Evolutionary conservation across 73 alveolate species (phyloP).

Genomic region (Strombidium stylifer): DNA sequence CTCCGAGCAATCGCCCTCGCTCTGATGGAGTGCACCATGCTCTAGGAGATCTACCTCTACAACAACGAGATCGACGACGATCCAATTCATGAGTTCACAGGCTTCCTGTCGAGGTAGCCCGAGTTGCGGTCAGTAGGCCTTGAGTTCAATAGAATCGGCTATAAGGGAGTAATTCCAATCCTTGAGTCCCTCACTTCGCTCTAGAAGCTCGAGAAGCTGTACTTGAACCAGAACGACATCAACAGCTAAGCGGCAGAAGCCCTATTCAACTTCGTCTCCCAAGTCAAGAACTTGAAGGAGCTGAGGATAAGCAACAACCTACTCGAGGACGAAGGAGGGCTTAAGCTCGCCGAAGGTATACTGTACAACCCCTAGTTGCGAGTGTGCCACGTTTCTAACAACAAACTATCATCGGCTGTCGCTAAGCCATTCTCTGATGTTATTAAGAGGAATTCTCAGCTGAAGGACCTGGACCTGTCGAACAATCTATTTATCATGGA

Average conservation of each 20-base stretch:
- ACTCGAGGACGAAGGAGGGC: slow-evolving; percentile 52
- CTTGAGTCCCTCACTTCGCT: slow-evolving; percentile 1
- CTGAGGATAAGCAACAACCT: slow-evolving; percentile 41
- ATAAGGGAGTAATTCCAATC: slow-evolving; percentile 41
- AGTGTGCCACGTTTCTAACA: slow-evolving; percentile 31
- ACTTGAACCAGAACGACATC: slow-evolving; percentile 47
- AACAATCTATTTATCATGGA: slow-evolving; percentile 52
- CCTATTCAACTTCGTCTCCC: slow-evolving; percentile 15
- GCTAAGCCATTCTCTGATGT: slow-evolving; percentile 40
- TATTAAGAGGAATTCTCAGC: background rate
- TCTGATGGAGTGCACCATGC: slow-evolving; percentile 19
- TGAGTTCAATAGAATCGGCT: slow-evolving; percentile 47
- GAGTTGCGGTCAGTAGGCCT: slow-evolving; percentile 35
- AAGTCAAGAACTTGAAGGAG: slow-evolving; percentile 20
- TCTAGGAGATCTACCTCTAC: slow-evolving; percentile 41
- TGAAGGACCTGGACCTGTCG: slow-evolving; percentile 49
- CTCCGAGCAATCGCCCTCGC: slow-evolving; percentile 24
- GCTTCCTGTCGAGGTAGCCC: slow-evolving; percentile 24
- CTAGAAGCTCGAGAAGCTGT: slow-evolving; percentile 43
- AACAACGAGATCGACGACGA: slow-evolving; percentile 36
- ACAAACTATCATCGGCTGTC: slow-evolving; percentile 45
- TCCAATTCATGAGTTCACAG: slow-evolving; percentile 25
- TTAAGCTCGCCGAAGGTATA: slow-evolving; percentile 26
- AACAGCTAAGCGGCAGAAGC: slow-evolving; percentile 22
- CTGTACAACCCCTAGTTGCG: slow-evolving; percentile 11